Evolutionary conservation across 176 grass and related monocot species (phyloP).

Genomic region (Triticum turgidum): DNA sequence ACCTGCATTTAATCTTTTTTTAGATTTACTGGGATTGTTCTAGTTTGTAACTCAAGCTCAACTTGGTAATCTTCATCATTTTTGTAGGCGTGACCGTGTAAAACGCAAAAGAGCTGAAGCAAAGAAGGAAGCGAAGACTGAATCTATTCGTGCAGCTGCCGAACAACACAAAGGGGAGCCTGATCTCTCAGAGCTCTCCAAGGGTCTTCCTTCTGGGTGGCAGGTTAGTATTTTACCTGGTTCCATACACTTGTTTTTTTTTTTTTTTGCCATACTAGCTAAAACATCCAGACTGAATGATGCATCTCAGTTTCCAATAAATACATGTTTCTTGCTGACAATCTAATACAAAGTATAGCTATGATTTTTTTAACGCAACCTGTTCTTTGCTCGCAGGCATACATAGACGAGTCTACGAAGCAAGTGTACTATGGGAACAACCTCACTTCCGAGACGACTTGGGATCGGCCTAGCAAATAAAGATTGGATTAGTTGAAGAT

Average conservation of each 20-base stretch:
- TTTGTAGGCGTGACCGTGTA: slow-evolving; percentile 75
- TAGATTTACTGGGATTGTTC: background rate
- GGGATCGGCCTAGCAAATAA: slow-evolving; percentile 59
- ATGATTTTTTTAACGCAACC: background rate
- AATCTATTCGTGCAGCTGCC: background rate
- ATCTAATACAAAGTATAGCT: background rate
- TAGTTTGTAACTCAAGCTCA: background rate
- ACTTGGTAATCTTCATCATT: background rate
- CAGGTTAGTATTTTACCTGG: slow-evolving; percentile 45
- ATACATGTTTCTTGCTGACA: background rate
- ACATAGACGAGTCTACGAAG: slow-evolving; percentile 71
- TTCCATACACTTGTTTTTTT: background rate
- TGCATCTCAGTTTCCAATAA: background rate
- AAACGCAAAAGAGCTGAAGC: slow-evolving; percentile 70
- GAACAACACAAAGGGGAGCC: slow-evolving; percentile 45
- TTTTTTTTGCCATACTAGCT: background rate
- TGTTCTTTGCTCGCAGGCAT: slow-evolving; percentile 48
- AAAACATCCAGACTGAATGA: background rate
- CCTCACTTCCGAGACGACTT: slow-evolving; percentile 68
- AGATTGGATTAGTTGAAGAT: background rate
- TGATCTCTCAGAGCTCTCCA: slow-evolving; percentile 68
- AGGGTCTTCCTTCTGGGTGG: slow-evolving; percentile 87
- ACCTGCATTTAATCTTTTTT: background rate
- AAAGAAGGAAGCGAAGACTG: slow-evolving; percentile 33
- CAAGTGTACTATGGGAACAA: slow-evolving; percentile 89